Percentiles rank a stretch among this genome's conserved stretches.
phyloP scores from a whole-genome alignment of 768 basidiomycete species.

The Lactarius evosmus region DNA sequence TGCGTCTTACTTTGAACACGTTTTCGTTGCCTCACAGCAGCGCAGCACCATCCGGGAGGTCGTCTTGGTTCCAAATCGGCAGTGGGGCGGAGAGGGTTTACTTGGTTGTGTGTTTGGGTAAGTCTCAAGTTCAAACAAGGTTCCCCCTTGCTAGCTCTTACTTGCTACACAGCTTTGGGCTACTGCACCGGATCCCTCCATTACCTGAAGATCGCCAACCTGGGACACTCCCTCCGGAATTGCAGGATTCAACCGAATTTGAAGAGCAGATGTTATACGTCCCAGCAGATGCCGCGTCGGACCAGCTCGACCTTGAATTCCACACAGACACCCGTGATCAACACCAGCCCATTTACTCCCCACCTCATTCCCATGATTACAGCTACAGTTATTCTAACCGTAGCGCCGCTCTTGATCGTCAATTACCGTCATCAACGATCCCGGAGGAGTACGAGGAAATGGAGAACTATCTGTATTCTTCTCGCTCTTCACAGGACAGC shows the following conservation, averaged over 20 bases:
- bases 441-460: slow-evolving; percentile 24
- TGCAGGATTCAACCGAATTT: slow-evolving; percentile 48
- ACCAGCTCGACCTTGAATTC: slow-evolving; percentile 31
- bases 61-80: slow-evolving; percentile 90
- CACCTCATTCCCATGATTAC: slow-evolving; percentile 24
- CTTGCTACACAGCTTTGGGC: slow-evolving; percentile 61
- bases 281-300: slow-evolving; percentile 67
- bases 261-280: slow-evolving; percentile 69
- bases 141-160: slow-evolving; percentile 1
- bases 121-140: slow-evolving; percentile 32
- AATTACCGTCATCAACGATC: slow-evolving; percentile 21
- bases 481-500: slow-evolving; percentile 24
- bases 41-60: slow-evolving; percentile 86
- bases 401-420: slow-evolving; percentile 15
- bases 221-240: slow-evolving; percentile 54
- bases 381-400: slow-evolving; percentile 27
- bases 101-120: slow-evolving; percentile 96
- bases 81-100: slow-evolving; percentile 96
- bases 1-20: slow-evolving; percentile 40
- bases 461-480: slow-evolving; percentile 18
- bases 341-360: slow-evolving; percentile 28
- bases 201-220: slow-evolving; percentile 58
- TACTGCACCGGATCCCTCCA: slow-evolving; percentile 90
- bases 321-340: slow-evolving; percentile 30
- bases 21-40: slow-evolving; percentile 13